phyloP scores from a whole-genome alignment of 345 rosid genomes.

The Populus nigra region DNA sequence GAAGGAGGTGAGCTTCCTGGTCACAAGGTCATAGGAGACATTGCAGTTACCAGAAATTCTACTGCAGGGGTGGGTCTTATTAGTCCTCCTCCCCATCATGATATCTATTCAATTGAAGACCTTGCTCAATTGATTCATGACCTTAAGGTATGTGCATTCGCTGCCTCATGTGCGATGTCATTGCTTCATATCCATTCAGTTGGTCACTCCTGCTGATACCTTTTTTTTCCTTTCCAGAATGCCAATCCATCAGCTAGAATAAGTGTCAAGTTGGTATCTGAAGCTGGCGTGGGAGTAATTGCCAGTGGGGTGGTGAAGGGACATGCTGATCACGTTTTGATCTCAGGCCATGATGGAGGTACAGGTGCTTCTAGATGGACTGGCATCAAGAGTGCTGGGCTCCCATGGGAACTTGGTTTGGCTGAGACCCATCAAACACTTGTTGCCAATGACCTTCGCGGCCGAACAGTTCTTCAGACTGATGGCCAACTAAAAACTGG shows the following conservation, averaged over 20 bases:
- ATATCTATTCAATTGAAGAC: conserved; percentile 98
- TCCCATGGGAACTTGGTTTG: conserved; percentile 99
- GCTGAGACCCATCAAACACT: conserved; percentile 99
- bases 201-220: conserved; percentile 13
- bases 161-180: neutral
- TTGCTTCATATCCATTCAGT: neutral
- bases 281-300: conserved; percentile 99
- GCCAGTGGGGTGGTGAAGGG: conserved; percentile 99
- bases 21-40: conserved; percentile 97
- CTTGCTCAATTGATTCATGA: conserved; percentile 98
- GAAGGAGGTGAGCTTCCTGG: conserved; percentile 99
- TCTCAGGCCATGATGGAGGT: conserved; percentile 99
- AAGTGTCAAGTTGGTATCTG: conserved; percentile 94
- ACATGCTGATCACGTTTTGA: conserved; percentile 95
- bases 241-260: conserved; percentile 90
- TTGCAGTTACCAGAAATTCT: conserved; percentile 92
- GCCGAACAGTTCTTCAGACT: conserved; percentile 95
- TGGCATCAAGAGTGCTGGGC: conserved; percentile 97
- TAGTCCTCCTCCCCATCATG: conserved; percentile 99
- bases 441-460: conserved; percentile 98
- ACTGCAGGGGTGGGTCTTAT: conserved; percentile 99
- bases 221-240: conserved; percentile 47
- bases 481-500: conserved; percentile 99
- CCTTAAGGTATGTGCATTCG: conserved; percentile 68
- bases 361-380: conserved; percentile 99